phyloP scores from a whole-genome alignment of 495 filamentous ascomycete species.

The Neurospora discreta region DNA sequence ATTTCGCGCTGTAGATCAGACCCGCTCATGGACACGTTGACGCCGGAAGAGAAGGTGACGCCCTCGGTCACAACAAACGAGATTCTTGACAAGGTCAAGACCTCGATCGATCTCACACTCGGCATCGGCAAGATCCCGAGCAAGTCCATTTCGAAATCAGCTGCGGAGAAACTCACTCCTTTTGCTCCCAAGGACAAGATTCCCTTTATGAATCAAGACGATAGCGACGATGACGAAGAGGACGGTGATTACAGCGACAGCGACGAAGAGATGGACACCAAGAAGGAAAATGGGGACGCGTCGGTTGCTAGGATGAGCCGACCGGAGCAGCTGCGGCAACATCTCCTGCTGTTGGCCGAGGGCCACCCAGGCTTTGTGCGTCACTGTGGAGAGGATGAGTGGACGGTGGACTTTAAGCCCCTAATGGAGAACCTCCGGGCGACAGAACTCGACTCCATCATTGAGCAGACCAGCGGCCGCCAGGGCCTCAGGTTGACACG shows the following conservation, averaged over 20 bases:
- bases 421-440: constrained; percentile 58
- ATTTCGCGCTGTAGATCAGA: constrained; percentile 54
- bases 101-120: constrained; percentile 29
- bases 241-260: constrained; percentile 28
- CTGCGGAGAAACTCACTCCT: constrained; percentile 29
- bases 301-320: constrained; percentile 32
- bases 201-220: constrained; percentile 20
- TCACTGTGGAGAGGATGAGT: constrained; percentile 53
- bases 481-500: constrained; percentile 66
- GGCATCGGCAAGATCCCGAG: constrained; percentile 35
- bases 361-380: constrained; percentile 59
- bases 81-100: constrained; percentile 31
- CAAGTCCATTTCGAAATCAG: constrained; percentile 27
- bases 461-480: constrained; percentile 63
- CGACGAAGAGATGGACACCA: constrained; percentile 24
- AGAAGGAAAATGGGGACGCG: constrained; percentile 22
- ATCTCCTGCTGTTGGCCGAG: constrained; percentile 65
- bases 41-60: constrained; percentile 32
- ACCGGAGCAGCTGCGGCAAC: constrained; percentile 53
- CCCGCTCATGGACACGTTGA: constrained; percentile 38
- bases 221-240: constrained; percentile 30
- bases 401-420: constrained; percentile 66
- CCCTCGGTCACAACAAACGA: constrained; percentile 34
- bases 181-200: constrained; percentile 32
- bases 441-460: constrained; percentile 63